phyloP scores from a whole-genome alignment of 2,329 filamentous ascomycete genomes.

The Tolypocladium tropicale region DNA sequence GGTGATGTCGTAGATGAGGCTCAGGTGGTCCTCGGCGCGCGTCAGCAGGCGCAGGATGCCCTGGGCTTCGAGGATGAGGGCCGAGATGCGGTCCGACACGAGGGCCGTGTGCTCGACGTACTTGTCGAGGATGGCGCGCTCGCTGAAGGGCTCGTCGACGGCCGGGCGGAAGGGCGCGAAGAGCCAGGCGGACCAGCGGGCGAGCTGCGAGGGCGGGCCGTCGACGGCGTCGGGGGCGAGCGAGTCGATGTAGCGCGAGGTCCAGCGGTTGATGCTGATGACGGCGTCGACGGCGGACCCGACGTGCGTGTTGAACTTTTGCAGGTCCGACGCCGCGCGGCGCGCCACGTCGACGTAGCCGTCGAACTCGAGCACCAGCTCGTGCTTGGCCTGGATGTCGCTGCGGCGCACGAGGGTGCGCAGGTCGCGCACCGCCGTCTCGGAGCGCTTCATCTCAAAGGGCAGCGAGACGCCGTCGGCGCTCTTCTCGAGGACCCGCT shows the following conservation, averaged over 20 bases:
- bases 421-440: conserved; percentile 64
- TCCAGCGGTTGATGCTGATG: conserved; percentile 68
- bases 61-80: conserved; percentile 60
- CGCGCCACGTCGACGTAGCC: conserved; percentile 63
- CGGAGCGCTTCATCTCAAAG: conserved; percentile 68
- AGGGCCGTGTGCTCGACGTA: conserved; percentile 64
- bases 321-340: conserved; percentile 54
- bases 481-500: conserved; percentile 61
- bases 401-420: conserved; percentile 63
- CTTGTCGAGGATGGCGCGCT: conserved; percentile 56
- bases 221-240: conserved; percentile 31
- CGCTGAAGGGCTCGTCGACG: conserved; percentile 25
- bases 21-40: conserved; percentile 58
- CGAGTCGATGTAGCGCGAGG: conserved; percentile 55
- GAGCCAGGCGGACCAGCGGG: conserved; percentile 30
- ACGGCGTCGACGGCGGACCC: conserved; percentile 65
- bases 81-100: conserved; percentile 58
- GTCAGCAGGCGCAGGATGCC: conserved; percentile 55
- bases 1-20: conserved; percentile 59
- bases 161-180: conserved; percentile 55
- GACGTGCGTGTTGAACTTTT: conserved; percentile 67
- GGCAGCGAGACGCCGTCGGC: conserved; percentile 58
- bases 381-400: conserved; percentile 53
- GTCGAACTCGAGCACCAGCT: conserved; percentile 66
- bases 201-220: conserved; percentile 25